Base-by-base conservation (phyloP, 2,329 filamentous ascomycete species). In the Ceratocystis destructans region DNA sequence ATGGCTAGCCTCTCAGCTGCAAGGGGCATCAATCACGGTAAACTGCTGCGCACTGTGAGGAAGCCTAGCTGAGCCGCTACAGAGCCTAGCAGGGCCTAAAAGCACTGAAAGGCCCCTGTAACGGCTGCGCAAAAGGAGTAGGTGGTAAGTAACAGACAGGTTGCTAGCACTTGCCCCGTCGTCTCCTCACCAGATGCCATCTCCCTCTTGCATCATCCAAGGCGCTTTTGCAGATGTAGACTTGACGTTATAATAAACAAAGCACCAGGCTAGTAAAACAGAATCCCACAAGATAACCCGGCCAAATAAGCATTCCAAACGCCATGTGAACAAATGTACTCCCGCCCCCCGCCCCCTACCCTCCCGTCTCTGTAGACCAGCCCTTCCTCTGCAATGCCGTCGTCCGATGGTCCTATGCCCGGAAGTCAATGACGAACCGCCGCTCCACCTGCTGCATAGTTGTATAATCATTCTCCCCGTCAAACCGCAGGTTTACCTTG, bases 381-480 rank as follows among this genome's bases (percentile, higher is more conserved):
- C 10, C 53, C 53, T 8, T 4, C 25, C 22, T 31, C 22, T 55
- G 12, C 15, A 10, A 12, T 57, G 33, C 10, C 61, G 22, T 15
- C 28, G 50, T 55, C 17, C 46, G 8, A 22, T 25, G 3, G 8
- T 10, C 20, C 71, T 69, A 78, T 20, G 72, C 71, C 55, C 84
- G 78, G 70, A 89, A 88, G 72, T 93, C 89, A 63, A 93, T 81
- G 7, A 93, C 89, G 73, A 88, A 89, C 62, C 89, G 81, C 68
- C 87, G 79, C 71, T 89, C 87, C 28, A 93, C 88, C 70, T 88
- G 83, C 75, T 89, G 88, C 73, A 89, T 82, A 69, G 85, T 89
- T 70, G 85, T 86, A 69, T 79, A 82, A 71, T 87, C 87, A 72
- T 90, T 87, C 71, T 91, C 88, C 15, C 88, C 88, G 73, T 93